Percentiles rank a stretch among this genome's conserved stretches.
Conservation (phyloP, 495 filamentous ascomycete species). For the Cairneyella variabilis region DNA sequence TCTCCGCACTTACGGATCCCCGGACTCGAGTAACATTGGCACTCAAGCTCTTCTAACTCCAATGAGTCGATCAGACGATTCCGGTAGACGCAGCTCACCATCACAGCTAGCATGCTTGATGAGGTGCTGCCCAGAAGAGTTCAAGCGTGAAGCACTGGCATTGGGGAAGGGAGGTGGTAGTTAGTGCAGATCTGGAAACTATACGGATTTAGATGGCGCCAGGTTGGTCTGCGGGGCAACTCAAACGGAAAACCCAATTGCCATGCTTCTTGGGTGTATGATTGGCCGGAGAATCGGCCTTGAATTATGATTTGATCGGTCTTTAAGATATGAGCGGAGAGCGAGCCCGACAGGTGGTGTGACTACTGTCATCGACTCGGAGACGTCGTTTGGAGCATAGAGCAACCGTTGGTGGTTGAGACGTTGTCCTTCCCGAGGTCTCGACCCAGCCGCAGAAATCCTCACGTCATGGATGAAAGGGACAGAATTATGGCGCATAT, state of each 20-base stretch:
- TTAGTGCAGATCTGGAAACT: constrained; percentile 7
- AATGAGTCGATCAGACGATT: constrained; percentile 6
- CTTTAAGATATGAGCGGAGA: too few relatives aligned
- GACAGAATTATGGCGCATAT: constrained; percentile 14
- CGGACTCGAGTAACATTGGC: background rate
- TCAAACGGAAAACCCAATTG: background rate
- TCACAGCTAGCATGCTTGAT: background rate
- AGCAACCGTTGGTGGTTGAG: too few relatives aligned
- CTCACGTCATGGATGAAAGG: constrained; percentile 21
- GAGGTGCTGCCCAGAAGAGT: constrained; percentile 2
- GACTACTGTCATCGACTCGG: too few relatives aligned
- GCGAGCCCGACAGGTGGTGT: too few relatives aligned
- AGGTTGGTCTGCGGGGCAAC: background rate
- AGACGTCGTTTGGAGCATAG: too few relatives aligned
- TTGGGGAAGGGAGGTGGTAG: background rate
- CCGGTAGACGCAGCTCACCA: background rate
- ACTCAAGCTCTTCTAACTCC: background rate
- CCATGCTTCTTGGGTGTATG: background rate
- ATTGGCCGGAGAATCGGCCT: background rate
- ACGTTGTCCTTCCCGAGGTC: too few relatives aligned
- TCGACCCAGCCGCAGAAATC: too few relatives aligned
- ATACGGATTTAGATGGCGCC: background rate
- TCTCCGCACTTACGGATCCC: constrained; percentile 13
- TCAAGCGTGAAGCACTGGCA: constrained; percentile 11
- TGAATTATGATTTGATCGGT: too few relatives aligned